Evolutionary conservation across 306 rosid species (phyloP).

Genomic region (Abrus precatorius): DNA sequence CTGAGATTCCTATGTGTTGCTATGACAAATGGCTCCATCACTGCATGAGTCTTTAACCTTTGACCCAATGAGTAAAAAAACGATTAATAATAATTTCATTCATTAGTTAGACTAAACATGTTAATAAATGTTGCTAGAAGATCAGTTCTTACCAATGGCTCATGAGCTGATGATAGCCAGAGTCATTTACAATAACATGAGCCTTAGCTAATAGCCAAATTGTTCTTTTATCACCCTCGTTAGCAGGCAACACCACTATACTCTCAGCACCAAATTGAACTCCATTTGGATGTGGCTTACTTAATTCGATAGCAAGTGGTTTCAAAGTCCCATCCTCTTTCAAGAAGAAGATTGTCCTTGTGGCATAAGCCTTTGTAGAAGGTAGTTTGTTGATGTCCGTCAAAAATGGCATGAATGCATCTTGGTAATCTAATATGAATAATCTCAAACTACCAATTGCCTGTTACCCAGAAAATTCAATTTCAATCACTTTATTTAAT

Average conservation of each 20-base stretch:
- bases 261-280: slow-evolving; percentile 62
- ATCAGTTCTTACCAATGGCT: slow-evolving; percentile 70
- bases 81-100: not conserved
- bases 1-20: slow-evolving; percentile 56
- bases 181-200: slow-evolving; percentile 69
- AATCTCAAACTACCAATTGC: slow-evolving; percentile 56
- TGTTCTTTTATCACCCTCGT: slow-evolving; percentile 54
- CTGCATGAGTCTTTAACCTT: slow-evolving; percentile 85
- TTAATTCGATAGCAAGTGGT: slow-evolving; percentile 79
- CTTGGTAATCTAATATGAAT: slow-evolving; percentile 77
- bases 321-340: slow-evolving; percentile 66
- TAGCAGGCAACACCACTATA: slow-evolving; percentile 58
- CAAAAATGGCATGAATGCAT: slow-evolving; percentile 64
- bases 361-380: slow-evolving; percentile 64
- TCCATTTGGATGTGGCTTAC: slow-evolving; percentile 66
- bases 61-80: not conserved
- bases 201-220: slow-evolving; percentile 79
- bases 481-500: not conserved
- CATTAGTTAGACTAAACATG: not conserved
- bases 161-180: slow-evolving; percentile 73
- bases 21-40: slow-evolving; percentile 67
- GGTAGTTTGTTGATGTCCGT: slow-evolving; percentile 57
- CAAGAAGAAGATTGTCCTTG: slow-evolving; percentile 75
- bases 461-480: slow-evolving; percentile 47
- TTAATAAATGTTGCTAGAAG: not conserved